These are phyloP conservation scores for Tricholoma furcatifolium DNA, from an alignment of 768 basidiomycete species.

Conservation along the genomic window DNA sequence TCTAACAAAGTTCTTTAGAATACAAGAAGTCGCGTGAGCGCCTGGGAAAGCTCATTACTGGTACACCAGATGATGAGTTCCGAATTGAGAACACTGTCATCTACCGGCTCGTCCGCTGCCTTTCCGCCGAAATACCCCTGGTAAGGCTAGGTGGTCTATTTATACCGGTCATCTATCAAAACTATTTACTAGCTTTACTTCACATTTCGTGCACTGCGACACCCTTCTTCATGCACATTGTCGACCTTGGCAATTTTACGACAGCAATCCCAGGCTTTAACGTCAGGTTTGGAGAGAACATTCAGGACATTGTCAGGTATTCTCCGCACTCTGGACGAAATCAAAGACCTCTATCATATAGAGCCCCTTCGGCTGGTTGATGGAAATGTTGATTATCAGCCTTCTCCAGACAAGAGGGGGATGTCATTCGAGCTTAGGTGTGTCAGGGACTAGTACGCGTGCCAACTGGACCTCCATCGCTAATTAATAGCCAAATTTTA, in stretches of 20 bases:
- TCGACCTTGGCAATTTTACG: constrained; percentile 40
- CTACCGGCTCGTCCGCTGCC: constrained; percentile 11
- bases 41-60: constrained; percentile 19
- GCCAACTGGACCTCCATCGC: no score
- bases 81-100: not conserved
- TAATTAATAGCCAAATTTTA: constrained; percentile 18
- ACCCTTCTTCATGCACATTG: constrained; percentile 33
- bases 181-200: constrained; percentile 34
- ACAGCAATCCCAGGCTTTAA: constrained; percentile 29
- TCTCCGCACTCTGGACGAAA: constrained; percentile 19
- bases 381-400: constrained; percentile 24
- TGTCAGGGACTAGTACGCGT: not conserved
- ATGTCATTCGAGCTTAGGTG: constrained; percentile 29
- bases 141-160: constrained; percentile 10
- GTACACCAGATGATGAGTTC: constrained; percentile 16
- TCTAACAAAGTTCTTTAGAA: no score
- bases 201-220: constrained; percentile 27
- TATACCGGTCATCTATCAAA: not conserved
- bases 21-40: constrained; percentile 20
- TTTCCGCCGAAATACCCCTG: constrained; percentile 27
- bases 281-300: constrained; percentile 19
- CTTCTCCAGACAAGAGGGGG: constrained; percentile 17
- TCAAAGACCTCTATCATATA: constrained; percentile 30
- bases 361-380: constrained; percentile 21
- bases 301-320: constrained; percentile 19